phyloP scores from a whole-genome alignment of 2,329 filamentous ascomycete genomes.

The Neocucurbitaria cava region DNA sequence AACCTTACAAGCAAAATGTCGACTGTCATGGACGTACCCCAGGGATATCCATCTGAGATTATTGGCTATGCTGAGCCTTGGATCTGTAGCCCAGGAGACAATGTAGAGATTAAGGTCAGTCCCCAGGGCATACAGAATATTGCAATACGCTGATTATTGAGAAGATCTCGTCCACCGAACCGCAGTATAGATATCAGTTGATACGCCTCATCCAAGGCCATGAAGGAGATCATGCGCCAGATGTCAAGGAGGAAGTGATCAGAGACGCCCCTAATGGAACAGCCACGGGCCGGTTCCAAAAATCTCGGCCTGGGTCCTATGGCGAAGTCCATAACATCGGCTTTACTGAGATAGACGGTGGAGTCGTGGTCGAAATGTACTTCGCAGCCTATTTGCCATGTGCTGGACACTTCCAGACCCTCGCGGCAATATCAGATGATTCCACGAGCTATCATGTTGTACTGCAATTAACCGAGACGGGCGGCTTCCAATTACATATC shows the following conservation, averaged over 20 bases:
- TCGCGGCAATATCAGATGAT: too few species aligned
- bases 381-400: background rate
- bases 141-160: too few species aligned
- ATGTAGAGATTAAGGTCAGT: background rate
- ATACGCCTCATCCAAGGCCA: background rate
- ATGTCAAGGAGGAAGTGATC: background rate
- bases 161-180: background rate
- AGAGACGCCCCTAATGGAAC: background rate
- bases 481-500: too few species aligned
- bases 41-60: background rate
- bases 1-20: background rate
- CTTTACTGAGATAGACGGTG: background rate
- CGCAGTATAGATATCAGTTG: background rate
- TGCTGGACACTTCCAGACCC: background rate
- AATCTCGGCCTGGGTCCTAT: background rate
- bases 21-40: too few species aligned
- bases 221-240: background rate
- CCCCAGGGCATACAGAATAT: too few species aligned
- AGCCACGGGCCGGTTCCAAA: background rate
- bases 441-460: too few species aligned
- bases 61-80: background rate
- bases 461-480: background rate
- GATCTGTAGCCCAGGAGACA: background rate
- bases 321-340: background rate
- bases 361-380: background rate